Base-by-base conservation (phyloP, 2,329 filamentous ascomycete genomes). In the Fusarium austroafricanum region DNA sequence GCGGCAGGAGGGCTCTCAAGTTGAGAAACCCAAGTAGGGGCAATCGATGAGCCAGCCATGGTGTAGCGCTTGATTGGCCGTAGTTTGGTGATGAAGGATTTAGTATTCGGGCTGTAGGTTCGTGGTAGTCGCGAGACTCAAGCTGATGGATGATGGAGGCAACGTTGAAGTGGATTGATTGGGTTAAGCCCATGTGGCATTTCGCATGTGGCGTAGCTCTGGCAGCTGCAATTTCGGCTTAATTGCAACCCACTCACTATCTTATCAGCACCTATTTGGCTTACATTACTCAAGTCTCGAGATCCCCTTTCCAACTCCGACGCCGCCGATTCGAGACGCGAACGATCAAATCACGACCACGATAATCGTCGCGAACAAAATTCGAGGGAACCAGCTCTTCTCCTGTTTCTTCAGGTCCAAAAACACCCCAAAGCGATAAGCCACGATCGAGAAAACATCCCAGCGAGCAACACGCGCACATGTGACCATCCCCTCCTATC, bases 1-100 rank as follows among this genome's bases (percentile, higher is more conserved):
- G 87, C 77, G 23, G 87, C 78, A 23, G 93, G 89, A 31, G 92
- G 87, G 43, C 87, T 87, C 76, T 90, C 90, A 71, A 98, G 86
- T 75, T 96, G 90, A 68, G 90, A 80, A 33, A 95, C 92, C 96
- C 96, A 99, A 84, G 86, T 83, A 33, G 94, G 94, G 15, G 71
- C 63, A 46, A 40, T 82, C 81, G 77, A 64, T 58, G 75, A 61
- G 57, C 77, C 75, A 61, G 79, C 76, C 53, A 66, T 66, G 11
- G 26, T 38, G n/a, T 12, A 37, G 23, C 18, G 20, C 21, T 20
- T 44, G 5, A 4, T 11, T 4, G 10, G 3, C 35, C 11, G 20
- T 9, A 40, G 28, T 26, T 20, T 26, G 39, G 35, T 17, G 26
- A 47, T 50, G 17, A 31, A 44, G 6, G 47, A 26, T n/a, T 18